Evolutionary conservation across 495 filamentous ascomycete genomes (phyloP).

Genomic region (Aspergillus indologenus): DNA sequence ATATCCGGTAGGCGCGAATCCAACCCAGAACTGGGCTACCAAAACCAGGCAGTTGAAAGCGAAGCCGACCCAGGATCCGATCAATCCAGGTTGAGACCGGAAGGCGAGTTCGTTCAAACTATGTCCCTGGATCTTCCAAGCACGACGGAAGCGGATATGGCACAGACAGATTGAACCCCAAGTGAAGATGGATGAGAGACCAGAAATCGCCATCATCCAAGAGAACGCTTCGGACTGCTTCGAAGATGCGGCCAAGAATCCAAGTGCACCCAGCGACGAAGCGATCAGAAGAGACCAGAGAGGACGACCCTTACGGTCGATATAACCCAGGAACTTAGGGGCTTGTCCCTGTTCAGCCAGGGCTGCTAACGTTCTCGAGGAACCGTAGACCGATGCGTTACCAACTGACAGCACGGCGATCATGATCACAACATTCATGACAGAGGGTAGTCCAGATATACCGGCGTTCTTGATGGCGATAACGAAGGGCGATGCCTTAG

Average conservation of each 20-base stretch:
- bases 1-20: slow-evolving; percentile 72
- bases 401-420: slow-evolving; percentile 84
- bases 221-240: slow-evolving; percentile 63
- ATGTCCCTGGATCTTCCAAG: slow-evolving; percentile 69
- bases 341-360: slow-evolving; percentile 84
- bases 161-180: slow-evolving; percentile 87
- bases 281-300: slow-evolving; percentile 70
- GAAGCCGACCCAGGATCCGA: slow-evolving; percentile 83
- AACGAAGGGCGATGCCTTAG: slow-evolving; percentile 81
- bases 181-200: slow-evolving; percentile 86
- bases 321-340: slow-evolving; percentile 70
- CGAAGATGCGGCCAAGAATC: slow-evolving; percentile 70
- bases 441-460: slow-evolving; percentile 68
- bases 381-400: slow-evolving; percentile 84
- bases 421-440: slow-evolving; percentile 90
- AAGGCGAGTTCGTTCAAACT: slow-evolving; percentile 74
- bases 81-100: slow-evolving; percentile 71
- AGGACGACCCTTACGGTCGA: slow-evolving; percentile 80
- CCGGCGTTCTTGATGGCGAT: slow-evolving; percentile 81
- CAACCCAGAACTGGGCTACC: slow-evolving; percentile 91
- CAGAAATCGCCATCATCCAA: slow-evolving; percentile 90
- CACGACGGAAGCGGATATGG: slow-evolving; percentile 89
- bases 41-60: slow-evolving; percentile 77
- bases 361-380: slow-evolving; percentile 80
- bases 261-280: slow-evolving; percentile 67